Evolutionary conservation across 2,329 filamentous ascomycete species (phyloP).

Genomic region (Fusarium virguliforme): DNA sequence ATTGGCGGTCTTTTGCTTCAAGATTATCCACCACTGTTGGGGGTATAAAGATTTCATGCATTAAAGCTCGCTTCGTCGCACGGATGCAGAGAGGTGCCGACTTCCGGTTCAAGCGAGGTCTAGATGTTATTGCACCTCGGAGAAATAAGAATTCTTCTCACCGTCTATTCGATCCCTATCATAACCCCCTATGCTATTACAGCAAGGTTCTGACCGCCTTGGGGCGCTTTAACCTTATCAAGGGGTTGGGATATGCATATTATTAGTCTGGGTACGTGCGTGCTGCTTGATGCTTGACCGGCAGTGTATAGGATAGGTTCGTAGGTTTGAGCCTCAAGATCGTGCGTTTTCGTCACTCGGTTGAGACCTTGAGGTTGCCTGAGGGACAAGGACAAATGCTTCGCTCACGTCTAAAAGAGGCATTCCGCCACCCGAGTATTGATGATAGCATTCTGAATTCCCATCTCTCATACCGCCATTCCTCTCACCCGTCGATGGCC

Average conservation of each 20-base stretch:
- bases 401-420: not conserved
- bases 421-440: not conserved
- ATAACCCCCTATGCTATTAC: not conserved
- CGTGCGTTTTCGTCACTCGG: no score
- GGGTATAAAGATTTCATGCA: not conserved
- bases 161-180: not conserved
- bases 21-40: slow-evolving; percentile 35
- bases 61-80: slow-evolving; percentile 19
- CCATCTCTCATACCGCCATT: slow-evolving; percentile 3
- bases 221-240: slow-evolving; percentile 1
- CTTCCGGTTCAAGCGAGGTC: not conserved
- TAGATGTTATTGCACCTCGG: slow-evolving; percentile 26
- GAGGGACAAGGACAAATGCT: no score
- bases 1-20: slow-evolving; percentile 28
- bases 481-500: not conserved
- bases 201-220: not conserved
- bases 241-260: slow-evolving; percentile 2
- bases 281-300: no score
- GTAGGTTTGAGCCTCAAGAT: no score
- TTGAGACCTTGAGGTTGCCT: no score
- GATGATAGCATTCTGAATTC: not conserved
- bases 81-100: slow-evolving; percentile 10
- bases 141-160: slow-evolving; percentile 5
- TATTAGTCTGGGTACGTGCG: not conserved
- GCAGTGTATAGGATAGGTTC: no score